Evolutionary conservation across 176 grass and related monocot genomes (phyloP), one percentile per base, ranked within the genome.

Genomic region (Avena atlantica): DNA sequence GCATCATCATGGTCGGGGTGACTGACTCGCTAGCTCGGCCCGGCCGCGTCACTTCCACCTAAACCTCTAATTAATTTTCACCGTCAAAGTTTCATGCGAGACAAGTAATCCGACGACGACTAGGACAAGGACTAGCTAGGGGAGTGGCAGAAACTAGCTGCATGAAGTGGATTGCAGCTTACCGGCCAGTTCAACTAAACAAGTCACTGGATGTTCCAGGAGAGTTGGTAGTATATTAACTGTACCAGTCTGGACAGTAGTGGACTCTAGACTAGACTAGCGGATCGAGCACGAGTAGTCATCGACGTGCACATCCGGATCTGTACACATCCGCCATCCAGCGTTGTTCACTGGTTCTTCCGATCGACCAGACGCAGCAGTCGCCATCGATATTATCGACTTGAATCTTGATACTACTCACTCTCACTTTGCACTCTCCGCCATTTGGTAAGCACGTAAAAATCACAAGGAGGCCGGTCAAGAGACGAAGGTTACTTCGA

Each of bases 241-340:
- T 13, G 56, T 20, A 66, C 2, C 16, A 16, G 11, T 80, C 68
- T 87, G 23, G 31, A 34, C 31, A 34, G 31, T 34, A 34, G 31
- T 34, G 31, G 80, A 80, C 66, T 23, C 3, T 91, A 20, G 80
- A 80, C 66, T 19, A 83, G 85, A 80, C 89, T 45, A n/a, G 49
- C 29, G 25, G 74, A 27, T 27, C 25, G 25, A 79, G 16, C 42
- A 34, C 42, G 29, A 64, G 81, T 71, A 64, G 81, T 71, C 81
- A 78, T 61, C 11, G 19, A 19, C 17, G 11, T 63, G 4, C 13
- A 52, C 44, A 73, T 82, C 4, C 19, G 71, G 13, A 1, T 27
- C 0, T 25, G 60, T 64, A 25, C 11, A 65, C 70, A 82, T 68
- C 44, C 25, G 25, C 25, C 73, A 62, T 24, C n/a, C 21, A 11